Conservation (phyloP, 495 filamentous ascomycete genomes). For the Aspergillus cavernicola region DNA sequence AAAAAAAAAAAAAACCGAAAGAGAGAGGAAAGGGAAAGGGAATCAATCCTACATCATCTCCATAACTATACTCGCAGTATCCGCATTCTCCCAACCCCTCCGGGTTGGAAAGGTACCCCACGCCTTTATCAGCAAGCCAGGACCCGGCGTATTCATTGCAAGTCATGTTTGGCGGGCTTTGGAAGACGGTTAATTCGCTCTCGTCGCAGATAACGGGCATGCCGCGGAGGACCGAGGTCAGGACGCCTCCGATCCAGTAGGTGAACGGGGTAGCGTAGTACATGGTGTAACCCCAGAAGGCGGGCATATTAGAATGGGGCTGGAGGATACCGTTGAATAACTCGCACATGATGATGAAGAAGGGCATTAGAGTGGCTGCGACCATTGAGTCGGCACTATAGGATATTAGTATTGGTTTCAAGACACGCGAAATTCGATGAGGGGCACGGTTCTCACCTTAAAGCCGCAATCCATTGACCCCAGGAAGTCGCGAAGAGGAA, state of each 20-base stretch:
- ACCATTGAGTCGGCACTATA: conserved; percentile 61
- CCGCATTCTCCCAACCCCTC: conserved; percentile 38
- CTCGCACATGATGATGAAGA: conserved; percentile 52
- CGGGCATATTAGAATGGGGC: conserved; percentile 70
- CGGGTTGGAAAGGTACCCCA: conserved; percentile 61
- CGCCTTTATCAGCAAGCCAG: conserved; percentile 59
- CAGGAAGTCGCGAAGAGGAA: conserved; percentile 74
- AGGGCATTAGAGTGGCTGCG: conserved; percentile 69
- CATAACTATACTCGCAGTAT: conserved; percentile 57
- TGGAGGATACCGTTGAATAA: conserved; percentile 82
- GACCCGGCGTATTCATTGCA: conserved; percentile 68
- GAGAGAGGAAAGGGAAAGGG: neutral
- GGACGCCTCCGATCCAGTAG: conserved; percentile 73
- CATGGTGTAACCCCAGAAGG: conserved; percentile 74
- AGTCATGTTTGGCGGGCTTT: conserved; percentile 54
- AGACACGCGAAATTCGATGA: neutral
- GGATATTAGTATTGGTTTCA: conserved; percentile 14
- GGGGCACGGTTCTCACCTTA: conserved; percentile 44
- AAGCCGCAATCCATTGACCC: conserved; percentile 64
- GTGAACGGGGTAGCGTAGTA: conserved; percentile 84
- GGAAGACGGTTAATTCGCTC: conserved; percentile 60
- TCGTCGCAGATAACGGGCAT: conserved; percentile 54
- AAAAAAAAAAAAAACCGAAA: conserved; percentile 4
- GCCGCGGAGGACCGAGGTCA: conserved; percentile 66
- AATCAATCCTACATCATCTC: conserved; percentile 49